phyloP scores from a whole-genome alignment of 352 stramenopile genomes.

The Phytophthora quininea region DNA sequence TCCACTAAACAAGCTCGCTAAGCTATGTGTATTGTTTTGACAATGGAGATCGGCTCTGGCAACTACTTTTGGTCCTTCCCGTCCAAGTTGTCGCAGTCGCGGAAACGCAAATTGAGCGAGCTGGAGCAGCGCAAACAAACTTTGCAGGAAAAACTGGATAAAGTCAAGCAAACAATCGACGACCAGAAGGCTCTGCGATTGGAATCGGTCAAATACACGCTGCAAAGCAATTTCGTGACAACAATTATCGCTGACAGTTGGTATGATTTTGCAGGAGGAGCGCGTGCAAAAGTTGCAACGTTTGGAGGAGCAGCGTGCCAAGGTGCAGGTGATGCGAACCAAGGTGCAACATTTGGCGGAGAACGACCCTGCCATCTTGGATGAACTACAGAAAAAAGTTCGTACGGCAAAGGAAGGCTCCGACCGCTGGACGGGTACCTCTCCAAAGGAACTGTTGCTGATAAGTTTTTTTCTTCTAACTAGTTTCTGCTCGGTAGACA shows the following conservation, averaged over 20 bases:
- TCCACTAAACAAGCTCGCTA: not conserved
- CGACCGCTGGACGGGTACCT: constrained; percentile 77
- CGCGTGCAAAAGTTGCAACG: constrained; percentile 64
- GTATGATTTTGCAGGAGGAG: constrained; percentile 50
- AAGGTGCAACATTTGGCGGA: constrained; percentile 74
- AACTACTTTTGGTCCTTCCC: constrained; percentile 92
- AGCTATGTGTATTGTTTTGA: not conserved
- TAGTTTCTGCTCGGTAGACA: constrained; percentile 45
- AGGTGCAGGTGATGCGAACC: constrained; percentile 49
- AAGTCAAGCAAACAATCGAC: constrained; percentile 58
- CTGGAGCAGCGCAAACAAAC: constrained; percentile 57
- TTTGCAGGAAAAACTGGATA: constrained; percentile 46
- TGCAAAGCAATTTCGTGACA: not conserved
- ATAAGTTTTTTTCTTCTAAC: not conserved
- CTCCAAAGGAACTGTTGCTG: not conserved
- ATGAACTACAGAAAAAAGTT: constrained; percentile 67
- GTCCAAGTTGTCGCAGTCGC: constrained; percentile 80
- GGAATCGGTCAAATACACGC: constrained; percentile 50
- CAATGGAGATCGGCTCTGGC: constrained; percentile 72
- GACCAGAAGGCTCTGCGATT: constrained; percentile 53
- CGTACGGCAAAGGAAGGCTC: constrained; percentile 71
- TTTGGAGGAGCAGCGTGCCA: constrained; percentile 55
- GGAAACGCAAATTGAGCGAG: constrained; percentile 77
- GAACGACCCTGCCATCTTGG: constrained; percentile 73
- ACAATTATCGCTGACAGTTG: constrained; percentile 1